Base-by-base conservation (phyloP, 2,329 filamentous ascomycete species). In the Cordyceps cateniannulata region DNA sequence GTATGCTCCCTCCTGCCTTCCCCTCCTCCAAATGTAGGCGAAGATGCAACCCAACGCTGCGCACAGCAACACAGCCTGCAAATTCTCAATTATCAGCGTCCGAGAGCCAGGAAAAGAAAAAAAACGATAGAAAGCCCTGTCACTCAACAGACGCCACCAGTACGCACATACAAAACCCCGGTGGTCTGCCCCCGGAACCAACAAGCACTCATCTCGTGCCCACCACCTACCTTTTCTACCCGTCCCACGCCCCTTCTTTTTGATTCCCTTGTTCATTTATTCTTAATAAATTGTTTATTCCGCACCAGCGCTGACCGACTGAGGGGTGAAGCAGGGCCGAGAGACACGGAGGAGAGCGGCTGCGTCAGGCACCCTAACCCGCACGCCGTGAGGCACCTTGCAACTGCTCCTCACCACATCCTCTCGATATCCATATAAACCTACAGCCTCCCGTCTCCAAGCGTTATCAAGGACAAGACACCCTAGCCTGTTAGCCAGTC, bases 31-130 rank as follows among this genome's bases (percentile, higher is more conserved):
- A 27, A 56, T 42, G 53, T 42, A 56, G 25, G 42, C 54, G 55
- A 44, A 58, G 20, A 49, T 58, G 55, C 55, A 58, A 58, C 45
- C 22, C 44, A 29, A 56, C 53, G 40, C 51, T 54, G 24, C 32
- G 4, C 38, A 54, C 45, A 25, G 18, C 52, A 12, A 55, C 38
- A 45, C 16, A 48, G 47, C 44, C 20, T 35, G 27, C 53, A 56
- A 24, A 35, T 47, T 56, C 42, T n/a, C n/a, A n/a, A 48, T 35
- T 12, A 48, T 32, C 25, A 35, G 49, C 49, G 49, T 16, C 25
- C 27, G 20, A 35, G 20, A 25, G 24, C 16, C 14, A 18, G 24
- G 45, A 20, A 47, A 32, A 56, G 22, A 18, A 45, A 47, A 35
- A 18, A 25, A 47, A 53, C 12, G 16, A 24, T 12, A 35, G 24